Percentiles rank a stretch among this genome's conserved stretches.
Conservation (phyloP, 108 stramenopile genomes). For the Fistulifera pelliculosa region DNA sequence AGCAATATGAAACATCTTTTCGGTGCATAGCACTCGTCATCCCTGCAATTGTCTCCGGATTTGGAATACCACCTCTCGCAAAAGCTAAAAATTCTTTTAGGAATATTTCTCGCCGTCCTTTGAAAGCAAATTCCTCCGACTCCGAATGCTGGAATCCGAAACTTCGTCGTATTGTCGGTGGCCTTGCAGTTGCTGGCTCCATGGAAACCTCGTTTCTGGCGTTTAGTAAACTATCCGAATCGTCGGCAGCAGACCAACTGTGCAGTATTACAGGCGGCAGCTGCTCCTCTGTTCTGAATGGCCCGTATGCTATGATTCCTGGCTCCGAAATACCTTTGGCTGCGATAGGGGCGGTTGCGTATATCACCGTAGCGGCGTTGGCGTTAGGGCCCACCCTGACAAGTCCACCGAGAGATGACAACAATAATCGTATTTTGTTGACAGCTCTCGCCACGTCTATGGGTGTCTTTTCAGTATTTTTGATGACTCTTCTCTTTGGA, state of each 20-base stretch:
- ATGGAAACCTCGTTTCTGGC: constrained; percentile 76
- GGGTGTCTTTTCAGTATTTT: constrained; percentile 85
- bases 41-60: too few relatives aligned
- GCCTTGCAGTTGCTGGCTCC: constrained; percentile 42
- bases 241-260: background rate
- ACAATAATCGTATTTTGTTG: constrained; percentile 47
- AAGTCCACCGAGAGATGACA: constrained; percentile 9
- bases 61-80: too few relatives aligned
- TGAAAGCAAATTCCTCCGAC: background rate
- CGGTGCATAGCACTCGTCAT: too few relatives aligned
- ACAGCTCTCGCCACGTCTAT: constrained; percentile 70
- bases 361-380: constrained; percentile 35
- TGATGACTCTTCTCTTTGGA: constrained; percentile 63
- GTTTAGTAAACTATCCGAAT: constrained; percentile 33
- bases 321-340: constrained; percentile 55
- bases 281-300: constrained; percentile 47
- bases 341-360: constrained; percentile 52
- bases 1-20: too few relatives aligned
- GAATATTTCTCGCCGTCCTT: too few relatives aligned
- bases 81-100: too few relatives aligned
- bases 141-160: constrained; percentile 44
- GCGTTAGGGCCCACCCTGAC: constrained; percentile 32
- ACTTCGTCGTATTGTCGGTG: constrained; percentile 48
- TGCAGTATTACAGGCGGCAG: constrained; percentile 2
- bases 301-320: constrained; percentile 64